Percentiles rank a stretch among this genome's conserved stretches.
Evolutionary conservation across 2,329 filamentous ascomycete species (phyloP).

Genomic region (Exutisphaerella laricina): DNA sequence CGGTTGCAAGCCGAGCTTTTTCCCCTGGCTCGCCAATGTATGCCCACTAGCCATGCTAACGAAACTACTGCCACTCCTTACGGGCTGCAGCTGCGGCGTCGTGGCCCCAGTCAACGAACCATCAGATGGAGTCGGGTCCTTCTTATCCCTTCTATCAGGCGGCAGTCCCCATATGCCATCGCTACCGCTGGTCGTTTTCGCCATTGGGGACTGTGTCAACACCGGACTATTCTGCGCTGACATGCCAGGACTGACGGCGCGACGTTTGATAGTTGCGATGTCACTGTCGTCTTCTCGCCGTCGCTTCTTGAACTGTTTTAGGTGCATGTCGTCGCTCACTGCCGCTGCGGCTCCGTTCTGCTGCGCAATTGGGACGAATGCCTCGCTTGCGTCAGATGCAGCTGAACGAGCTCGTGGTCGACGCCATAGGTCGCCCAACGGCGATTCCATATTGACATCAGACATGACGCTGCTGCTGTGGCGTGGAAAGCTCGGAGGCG

Average conservation of each 20-base stretch:
- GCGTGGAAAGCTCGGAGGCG: slow-evolving; percentile 55
- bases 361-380: slow-evolving; percentile 20
- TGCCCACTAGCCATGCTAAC: slow-evolving; percentile 9
- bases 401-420: slow-evolving; percentile 30
- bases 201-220: slow-evolving; percentile 71
- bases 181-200: slow-evolving; percentile 54
- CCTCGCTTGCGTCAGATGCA: slow-evolving; percentile 31
- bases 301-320: slow-evolving; percentile 61
- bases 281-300: slow-evolving; percentile 88
- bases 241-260: slow-evolving; percentile 86
- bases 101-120: slow-evolving; percentile 8
- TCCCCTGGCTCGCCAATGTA: slow-evolving; percentile 28
- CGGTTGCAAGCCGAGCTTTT: slow-evolving; percentile 75
- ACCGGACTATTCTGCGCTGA: slow-evolving; percentile 87
- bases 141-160: slow-evolving; percentile 43
- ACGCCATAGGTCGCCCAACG: slow-evolving; percentile 33
- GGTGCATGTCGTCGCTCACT: slow-evolving; percentile 31
- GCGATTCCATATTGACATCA: slow-evolving; percentile 69
- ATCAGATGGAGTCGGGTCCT: slow-evolving; percentile 10
- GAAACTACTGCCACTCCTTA: slow-evolving; percentile 11
- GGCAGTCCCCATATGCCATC: slow-evolving; percentile 68
- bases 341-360: slow-evolving; percentile 15
- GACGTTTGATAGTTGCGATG: slow-evolving; percentile 77
- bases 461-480: slow-evolving; percentile 50
- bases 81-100: slow-evolving; percentile 8